phyloP scores from a whole-genome alignment of 2,329 filamentous ascomycete species.

The Bipolaris gigantea region DNA sequence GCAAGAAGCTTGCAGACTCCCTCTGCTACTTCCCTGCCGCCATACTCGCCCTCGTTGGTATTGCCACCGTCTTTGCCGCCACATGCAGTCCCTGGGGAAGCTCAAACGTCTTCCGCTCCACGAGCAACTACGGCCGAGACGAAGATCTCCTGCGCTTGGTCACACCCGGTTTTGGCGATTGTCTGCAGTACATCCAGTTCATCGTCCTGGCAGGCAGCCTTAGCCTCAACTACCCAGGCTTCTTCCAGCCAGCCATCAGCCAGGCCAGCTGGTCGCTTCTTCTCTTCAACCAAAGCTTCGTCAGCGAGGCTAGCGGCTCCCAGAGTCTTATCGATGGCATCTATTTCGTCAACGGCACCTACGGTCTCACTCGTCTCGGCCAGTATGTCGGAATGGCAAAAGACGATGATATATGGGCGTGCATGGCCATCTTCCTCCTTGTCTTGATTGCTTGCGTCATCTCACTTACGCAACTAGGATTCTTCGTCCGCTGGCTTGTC shows the following conservation, averaged over 20 bases:
- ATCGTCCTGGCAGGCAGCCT: conserved; percentile 84
- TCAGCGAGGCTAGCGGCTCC: conserved; percentile 67
- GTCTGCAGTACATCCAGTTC: conserved; percentile 95
- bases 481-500: conserved; percentile 74
- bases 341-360: conserved; percentile 76
- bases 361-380: conserved; percentile 77
- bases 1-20: conserved; percentile 65
- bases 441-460: conserved; percentile 71
- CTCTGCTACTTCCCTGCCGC: conserved; percentile 76
- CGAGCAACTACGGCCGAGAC: conserved; percentile 95
- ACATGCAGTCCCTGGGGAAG: conserved; percentile 95
- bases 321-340: conserved; percentile 77
- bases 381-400: conserved; percentile 80
- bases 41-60: conserved; percentile 75
- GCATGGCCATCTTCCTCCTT: conserved; percentile 88
- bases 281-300: conserved; percentile 91
- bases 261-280: conserved; percentile 85
- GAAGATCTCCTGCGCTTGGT: conserved; percentile 88
- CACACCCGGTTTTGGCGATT: conserved; percentile 95
- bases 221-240: conserved; percentile 87
- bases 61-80: conserved; percentile 80
- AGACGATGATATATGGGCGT: conserved; percentile 83
- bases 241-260: conserved; percentile 88
- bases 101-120: conserved; percentile 88
- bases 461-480: conserved; percentile 73